These are phyloP conservation scores for Myrmaecium sp. DNA, from an alignment of 2,329 filamentous ascomycete species.

Conservation along the genomic window DNA sequence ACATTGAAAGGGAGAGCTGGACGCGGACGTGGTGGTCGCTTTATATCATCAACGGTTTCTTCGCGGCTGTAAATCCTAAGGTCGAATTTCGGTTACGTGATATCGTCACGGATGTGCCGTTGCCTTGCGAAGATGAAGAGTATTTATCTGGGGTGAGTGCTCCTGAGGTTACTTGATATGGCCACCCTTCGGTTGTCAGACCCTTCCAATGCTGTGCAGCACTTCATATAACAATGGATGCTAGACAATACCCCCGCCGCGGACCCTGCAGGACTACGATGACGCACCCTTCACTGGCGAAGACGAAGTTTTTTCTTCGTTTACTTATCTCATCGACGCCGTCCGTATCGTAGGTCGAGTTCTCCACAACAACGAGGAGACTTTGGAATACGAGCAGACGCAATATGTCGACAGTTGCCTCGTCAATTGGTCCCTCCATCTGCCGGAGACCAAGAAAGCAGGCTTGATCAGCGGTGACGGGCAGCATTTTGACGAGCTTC, in stretches of 20 bases:
- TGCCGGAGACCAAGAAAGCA: constrained; percentile 56
- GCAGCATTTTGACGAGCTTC: constrained; percentile 60
- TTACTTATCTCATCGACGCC: constrained; percentile 68
- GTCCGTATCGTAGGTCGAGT: constrained; percentile 63
- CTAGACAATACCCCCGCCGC: constrained; percentile 18
- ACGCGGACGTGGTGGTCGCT: constrained; percentile 83
- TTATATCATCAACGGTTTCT: constrained; percentile 68
- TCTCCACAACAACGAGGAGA: too few relatives aligned
- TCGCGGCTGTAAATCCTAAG: constrained; percentile 60
- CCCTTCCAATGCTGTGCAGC: constrained; percentile 1
- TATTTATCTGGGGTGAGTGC: constrained; percentile 30
- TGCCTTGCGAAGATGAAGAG: constrained; percentile 73
- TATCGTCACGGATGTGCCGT: constrained; percentile 47
- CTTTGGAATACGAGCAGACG: too few relatives aligned
- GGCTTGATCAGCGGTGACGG: constrained; percentile 52
- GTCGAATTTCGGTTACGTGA: constrained; percentile 55
- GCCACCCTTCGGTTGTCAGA: background rate
- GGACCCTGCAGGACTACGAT: constrained; percentile 57
- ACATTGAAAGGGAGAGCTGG: constrained; percentile 69
- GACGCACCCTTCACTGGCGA: constrained; percentile 57
- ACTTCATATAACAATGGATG: constrained; percentile 3
- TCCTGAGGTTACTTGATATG: background rate
- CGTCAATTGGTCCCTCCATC: constrained; percentile 62
- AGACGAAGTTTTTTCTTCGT: constrained; percentile 61
- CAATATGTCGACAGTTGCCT: constrained; percentile 45